Conservation (phyloP, 2,329 filamentous ascomycete genomes). For the Dothideomycetes sp. region DNA sequence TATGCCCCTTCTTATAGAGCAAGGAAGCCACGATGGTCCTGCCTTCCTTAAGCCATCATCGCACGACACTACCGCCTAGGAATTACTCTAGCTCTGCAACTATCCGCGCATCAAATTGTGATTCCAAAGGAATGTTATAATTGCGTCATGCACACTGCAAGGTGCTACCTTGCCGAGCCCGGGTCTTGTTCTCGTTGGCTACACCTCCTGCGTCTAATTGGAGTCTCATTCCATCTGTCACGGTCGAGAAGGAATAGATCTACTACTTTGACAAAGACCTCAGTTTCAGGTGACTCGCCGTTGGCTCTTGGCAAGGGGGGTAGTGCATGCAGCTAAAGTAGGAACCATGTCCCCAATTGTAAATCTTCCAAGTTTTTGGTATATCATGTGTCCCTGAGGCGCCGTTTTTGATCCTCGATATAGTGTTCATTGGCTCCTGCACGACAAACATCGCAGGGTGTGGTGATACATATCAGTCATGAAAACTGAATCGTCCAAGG, state of each 20-base stretch:
- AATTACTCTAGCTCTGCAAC: neutral
- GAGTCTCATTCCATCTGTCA: neutral
- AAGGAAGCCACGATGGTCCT: neutral
- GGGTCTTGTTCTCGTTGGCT: neutral
- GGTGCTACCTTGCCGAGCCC: neutral
- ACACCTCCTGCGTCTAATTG: too few relatives aligned
- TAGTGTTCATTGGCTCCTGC: neutral
- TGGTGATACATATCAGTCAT: neutral
- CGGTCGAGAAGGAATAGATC: too few relatives aligned
- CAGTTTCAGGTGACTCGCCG: too few relatives aligned
- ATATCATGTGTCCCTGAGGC: too few relatives aligned
- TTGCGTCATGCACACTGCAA: constrained; percentile 2
- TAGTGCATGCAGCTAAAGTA: too few relatives aligned
- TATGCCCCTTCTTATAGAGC: neutral
- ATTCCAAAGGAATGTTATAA: neutral
- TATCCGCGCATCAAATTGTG: too few relatives aligned
- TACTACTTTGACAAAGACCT: too few relatives aligned
- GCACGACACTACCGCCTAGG: neutral
- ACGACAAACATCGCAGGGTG: neutral
- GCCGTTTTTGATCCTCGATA: too few relatives aligned
- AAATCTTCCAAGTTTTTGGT: too few relatives aligned
- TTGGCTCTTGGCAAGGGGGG: too few relatives aligned
- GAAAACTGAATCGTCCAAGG: too few relatives aligned
- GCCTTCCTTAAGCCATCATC: neutral
- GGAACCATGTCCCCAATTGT: too few relatives aligned